Percentiles rank a stretch among this genome's conserved stretches.
These are phyloP conservation scores for Populus trichocarpa DNA, from an alignment of 441 rosid species.

Conservation along the genomic window DNA sequence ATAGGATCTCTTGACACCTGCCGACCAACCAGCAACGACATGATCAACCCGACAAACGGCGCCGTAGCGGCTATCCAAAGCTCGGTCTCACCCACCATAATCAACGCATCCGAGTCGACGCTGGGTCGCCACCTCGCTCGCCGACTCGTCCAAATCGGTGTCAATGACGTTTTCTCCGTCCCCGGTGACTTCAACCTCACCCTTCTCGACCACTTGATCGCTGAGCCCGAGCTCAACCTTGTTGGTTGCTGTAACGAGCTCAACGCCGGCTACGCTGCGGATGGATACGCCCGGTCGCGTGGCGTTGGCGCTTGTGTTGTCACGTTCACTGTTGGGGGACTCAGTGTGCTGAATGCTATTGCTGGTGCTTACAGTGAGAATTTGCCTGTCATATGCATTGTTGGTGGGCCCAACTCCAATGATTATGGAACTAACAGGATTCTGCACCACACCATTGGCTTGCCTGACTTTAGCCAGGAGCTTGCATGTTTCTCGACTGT, in stretches of 20 bases:
- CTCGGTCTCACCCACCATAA: slow-evolving; percentile 20
- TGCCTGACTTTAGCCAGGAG: slow-evolving; percentile 67
- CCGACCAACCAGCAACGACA: slow-evolving; percentile 35
- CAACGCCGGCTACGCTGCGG: slow-evolving; percentile 72
- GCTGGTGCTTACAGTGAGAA: slow-evolving; percentile 48
- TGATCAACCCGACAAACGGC: slow-evolving; percentile 36
- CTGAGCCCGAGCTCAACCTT: slow-evolving; percentile 62
- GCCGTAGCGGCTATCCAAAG: slow-evolving; percentile 35
- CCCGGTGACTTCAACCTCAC: slow-evolving; percentile 47
- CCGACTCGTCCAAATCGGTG: slow-evolving; percentile 68
- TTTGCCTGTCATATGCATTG: slow-evolving; percentile 58
- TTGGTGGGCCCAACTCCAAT: slow-evolving; percentile 70
- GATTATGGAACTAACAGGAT: slow-evolving; percentile 62
- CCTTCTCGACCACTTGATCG: slow-evolving; percentile 55
- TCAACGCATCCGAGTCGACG: slow-evolving; percentile 43
- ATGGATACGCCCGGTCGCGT: slow-evolving; percentile 61
- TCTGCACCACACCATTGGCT: slow-evolving; percentile 61
- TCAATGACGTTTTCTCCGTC: slow-evolving; percentile 64
- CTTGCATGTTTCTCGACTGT: slow-evolving; percentile 51
- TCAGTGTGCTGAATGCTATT: slow-evolving; percentile 40
- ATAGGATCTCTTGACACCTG: slow-evolving; percentile 53
- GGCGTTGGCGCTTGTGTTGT: slow-evolving; percentile 72
- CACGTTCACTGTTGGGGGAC: slow-evolving; percentile 65
- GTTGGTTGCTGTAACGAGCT: slow-evolving; percentile 90
- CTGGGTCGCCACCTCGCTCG: slow-evolving; percentile 73